Base-by-base conservation (phyloP, 495 filamentous ascomycete genomes). In the Penicillium roqueforti region DNA sequence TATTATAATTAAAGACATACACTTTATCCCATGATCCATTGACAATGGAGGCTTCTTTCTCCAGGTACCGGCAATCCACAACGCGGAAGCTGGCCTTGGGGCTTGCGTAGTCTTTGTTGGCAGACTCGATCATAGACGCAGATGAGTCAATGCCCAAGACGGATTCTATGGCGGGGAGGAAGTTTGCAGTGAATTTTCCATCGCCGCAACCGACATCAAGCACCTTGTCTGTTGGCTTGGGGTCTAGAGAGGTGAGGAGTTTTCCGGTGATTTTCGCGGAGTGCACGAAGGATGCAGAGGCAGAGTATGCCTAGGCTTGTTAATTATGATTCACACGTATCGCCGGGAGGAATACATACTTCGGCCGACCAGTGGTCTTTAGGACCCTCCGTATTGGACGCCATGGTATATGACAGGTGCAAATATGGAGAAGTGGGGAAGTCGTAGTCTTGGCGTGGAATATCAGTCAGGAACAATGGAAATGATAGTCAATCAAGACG, bases 201-300 rank as follows among this genome's bases (percentile, higher is more conserved):
- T 91, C 87, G 29, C 88, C 88, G 60, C 88, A 91, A 18, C 88
- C 88, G 26, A 91, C 66, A 64, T 92, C 88, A 14, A 92, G 75
- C 58, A 91, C 79, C 32, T 65, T 67, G 61, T 90, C 87, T 60
- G 39, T 62, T 10, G 64, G 74, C 55, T 81, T 75, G 6, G 81
- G 80, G 50, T 83, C 77, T 4, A 92, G 80, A 75, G 82, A 85
- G 50, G 75, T 62, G 25, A 88, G 47, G n/a, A 91, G 76, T 54
- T 80, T 85, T 5, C 73, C 75, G 9, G 87, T 81, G 7, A 90
- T 76, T 57, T 83, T 76, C 11, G 88, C 47, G 4, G 47, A 50
- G 47, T 50, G 83, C 16, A 90, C 86, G 63, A 91, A 92, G n/a
- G 82, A 76, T 3, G 86, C 87, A 22, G 84, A 78, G 50, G 78